Conservation (phyloP, 1,284 basidiomycete species). For the Coriolopsis trogii region DNA sequence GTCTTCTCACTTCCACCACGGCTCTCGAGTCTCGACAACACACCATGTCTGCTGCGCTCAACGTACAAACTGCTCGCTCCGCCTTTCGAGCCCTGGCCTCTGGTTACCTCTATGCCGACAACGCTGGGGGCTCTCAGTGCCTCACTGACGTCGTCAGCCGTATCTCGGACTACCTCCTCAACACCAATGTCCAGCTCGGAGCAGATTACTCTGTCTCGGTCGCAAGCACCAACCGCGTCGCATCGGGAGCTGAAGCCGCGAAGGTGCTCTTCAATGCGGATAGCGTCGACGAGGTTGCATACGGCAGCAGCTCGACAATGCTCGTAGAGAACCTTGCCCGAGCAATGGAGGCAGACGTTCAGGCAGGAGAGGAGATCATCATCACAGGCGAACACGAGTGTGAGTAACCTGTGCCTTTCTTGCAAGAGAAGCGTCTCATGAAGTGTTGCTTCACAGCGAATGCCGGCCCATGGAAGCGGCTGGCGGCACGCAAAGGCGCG, state of each 20-base stretch:
- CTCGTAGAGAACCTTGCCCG: conserved; percentile 67
- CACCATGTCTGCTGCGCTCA: conserved; percentile 35
- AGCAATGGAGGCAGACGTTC: conserved; percentile 55
- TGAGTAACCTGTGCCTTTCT: conserved; percentile 31
- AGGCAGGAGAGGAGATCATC: conserved; percentile 70
- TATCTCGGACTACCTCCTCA: conserved; percentile 67
- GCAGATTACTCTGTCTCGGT: conserved; percentile 66
- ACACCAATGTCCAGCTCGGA: conserved; percentile 76
- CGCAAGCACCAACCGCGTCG: conserved; percentile 53
- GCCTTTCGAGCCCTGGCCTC: conserved; percentile 65
- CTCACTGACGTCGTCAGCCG: conserved; percentile 54
- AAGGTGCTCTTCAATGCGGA: conserved; percentile 65
- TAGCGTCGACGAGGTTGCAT: conserved; percentile 63
- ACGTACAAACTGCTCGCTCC: conserved; percentile 55
- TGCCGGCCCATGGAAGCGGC: conserved; percentile 75
- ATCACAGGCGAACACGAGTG: conserved; percentile 80
- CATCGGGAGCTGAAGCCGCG: conserved; percentile 53
- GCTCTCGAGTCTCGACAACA: neutral
- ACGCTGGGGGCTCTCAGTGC: conserved; percentile 79
- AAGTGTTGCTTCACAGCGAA: conserved; percentile 53
- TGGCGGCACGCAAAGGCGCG: conserved; percentile 61
- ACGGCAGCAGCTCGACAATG: conserved; percentile 71
- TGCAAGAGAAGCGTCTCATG: neutral
- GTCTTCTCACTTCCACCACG: no score
- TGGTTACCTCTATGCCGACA: conserved; percentile 74